Evolutionary conservation across 2,329 filamentous ascomycete genomes (phyloP).

Genomic region (Arachnomyces sp.): DNA sequence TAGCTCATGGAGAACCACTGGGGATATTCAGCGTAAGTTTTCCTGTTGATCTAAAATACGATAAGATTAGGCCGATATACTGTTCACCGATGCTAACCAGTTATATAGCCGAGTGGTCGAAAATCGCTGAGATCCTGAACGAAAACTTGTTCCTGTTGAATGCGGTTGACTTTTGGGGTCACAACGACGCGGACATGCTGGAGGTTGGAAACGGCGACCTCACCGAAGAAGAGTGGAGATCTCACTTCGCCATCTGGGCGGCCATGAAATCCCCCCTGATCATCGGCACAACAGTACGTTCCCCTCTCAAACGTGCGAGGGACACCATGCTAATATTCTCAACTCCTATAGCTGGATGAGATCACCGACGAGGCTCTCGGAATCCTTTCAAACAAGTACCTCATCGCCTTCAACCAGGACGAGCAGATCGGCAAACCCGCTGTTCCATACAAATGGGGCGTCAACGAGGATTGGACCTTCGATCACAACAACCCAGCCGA

Average conservation of each 20-base stretch:
- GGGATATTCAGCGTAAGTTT: conserved; percentile 21
- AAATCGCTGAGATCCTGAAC: conserved; percentile 40
- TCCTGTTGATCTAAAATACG: too few species aligned
- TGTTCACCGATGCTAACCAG: too few species aligned
- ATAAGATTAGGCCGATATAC: too few species aligned
- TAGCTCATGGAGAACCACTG: conserved; percentile 38
- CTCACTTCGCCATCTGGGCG: conserved; percentile 48
- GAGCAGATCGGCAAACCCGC: conserved; percentile 35
- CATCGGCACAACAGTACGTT: conserved; percentile 35
- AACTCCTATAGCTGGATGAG: conserved; percentile 27
- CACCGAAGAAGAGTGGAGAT: conserved; percentile 39
- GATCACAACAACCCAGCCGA: conserved; percentile 27
- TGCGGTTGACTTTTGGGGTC: conserved; percentile 42
- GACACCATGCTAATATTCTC: conserved; percentile 5
- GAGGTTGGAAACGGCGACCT: conserved; percentile 46
- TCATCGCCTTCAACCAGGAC: conserved; percentile 43
- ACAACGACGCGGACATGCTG: conserved; percentile 46
- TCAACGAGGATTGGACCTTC: conserved; percentile 28
- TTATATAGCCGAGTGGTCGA: conserved; percentile 20
- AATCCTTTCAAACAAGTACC: conserved; percentile 37
- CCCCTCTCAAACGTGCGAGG: background rate
- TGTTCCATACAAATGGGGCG: conserved; percentile 34
- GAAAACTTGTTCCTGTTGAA: conserved; percentile 42
- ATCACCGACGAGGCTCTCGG: conserved; percentile 30
- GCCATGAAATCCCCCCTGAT: conserved; percentile 45